Conservation (phyloP, 2,329 filamentous ascomycete genomes). For the Camillea tinctor region DNA sequence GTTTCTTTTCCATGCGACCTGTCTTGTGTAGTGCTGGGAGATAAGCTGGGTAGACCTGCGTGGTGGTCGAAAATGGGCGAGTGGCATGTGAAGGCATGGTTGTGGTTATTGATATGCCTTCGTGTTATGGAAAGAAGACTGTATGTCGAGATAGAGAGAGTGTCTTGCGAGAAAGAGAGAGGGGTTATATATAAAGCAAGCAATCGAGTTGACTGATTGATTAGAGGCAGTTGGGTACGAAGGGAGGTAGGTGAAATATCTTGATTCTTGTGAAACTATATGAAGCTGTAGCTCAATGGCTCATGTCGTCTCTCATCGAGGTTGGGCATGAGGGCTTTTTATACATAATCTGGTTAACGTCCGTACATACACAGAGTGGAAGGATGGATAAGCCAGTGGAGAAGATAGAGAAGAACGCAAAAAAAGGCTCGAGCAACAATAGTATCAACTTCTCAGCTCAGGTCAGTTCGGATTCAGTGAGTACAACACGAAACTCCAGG, state of each 20-base stretch:
- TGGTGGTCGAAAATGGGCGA: slow-evolving; percentile 28
- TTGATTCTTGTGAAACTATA: background rate
- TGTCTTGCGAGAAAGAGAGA: no score
- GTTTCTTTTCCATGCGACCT: slow-evolving; percentile 27
- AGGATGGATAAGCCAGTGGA: no score
- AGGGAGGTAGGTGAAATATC: background rate
- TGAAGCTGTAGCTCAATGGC: background rate
- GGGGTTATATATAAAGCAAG: no score
- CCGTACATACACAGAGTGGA: no score
- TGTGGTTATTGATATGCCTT: background rate
- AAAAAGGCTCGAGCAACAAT: background rate
- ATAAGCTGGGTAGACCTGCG: slow-evolving; percentile 30
- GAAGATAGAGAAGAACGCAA: background rate
- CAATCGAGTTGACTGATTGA: no score
- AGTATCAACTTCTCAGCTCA: background rate
- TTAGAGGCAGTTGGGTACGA: no score
- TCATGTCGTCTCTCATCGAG: background rate
- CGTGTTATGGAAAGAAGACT: no score
- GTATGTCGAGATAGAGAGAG: no score
- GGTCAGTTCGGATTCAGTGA: background rate
- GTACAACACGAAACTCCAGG: background rate
- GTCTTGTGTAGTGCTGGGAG: slow-evolving; percentile 29
- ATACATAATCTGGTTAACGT: background rate
- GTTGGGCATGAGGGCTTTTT: background rate
- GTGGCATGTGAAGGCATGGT: slow-evolving; percentile 13